Percentiles rank a stretch among this genome's conserved stretches.
These are phyloP conservation scores for Gliomastix tumulicola DNA, from an alignment of 2,329 filamentous ascomycete species.

Conservation along the genomic window DNA sequence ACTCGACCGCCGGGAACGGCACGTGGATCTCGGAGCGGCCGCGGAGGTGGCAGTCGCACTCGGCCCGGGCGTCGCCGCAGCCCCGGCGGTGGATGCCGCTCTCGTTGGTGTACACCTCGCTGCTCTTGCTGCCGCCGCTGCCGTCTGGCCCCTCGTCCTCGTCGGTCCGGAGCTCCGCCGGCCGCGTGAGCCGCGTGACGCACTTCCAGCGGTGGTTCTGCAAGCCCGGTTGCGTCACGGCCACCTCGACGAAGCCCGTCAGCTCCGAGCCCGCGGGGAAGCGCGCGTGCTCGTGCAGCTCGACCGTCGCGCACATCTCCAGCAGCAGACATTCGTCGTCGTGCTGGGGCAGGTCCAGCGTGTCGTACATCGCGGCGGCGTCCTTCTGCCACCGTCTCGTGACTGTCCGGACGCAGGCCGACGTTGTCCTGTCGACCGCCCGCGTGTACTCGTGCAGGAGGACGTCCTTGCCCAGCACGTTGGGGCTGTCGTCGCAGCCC, in stretches of 20 bases:
- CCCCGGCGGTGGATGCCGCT: constrained; percentile 45
- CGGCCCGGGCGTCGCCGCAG: constrained; percentile 37
- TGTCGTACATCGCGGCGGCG: constrained; percentile 48
- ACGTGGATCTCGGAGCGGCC: constrained; percentile 44
- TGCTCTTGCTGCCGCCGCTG: no score
- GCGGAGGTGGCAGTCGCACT: constrained; percentile 44
- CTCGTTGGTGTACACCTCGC: constrained; percentile 40
- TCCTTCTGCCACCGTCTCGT: constrained; percentile 49
- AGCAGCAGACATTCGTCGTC: constrained; percentile 49
- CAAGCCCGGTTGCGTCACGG: constrained; percentile 44
- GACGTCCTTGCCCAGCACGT: constrained; percentile 43
- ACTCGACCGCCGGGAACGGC: constrained; percentile 50
- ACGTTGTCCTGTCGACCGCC: constrained; percentile 45
- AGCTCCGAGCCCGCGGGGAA: constrained; percentile 55
- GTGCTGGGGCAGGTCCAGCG: constrained; percentile 38
- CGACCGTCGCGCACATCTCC: constrained; percentile 55
- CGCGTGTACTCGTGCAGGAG: constrained; percentile 54
- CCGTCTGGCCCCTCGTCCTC: constrained; percentile 13
- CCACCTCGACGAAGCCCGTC: constrained; percentile 52
- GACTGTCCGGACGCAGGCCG: constrained; percentile 46
- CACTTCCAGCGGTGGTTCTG: constrained; percentile 55
- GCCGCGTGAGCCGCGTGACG: constrained; percentile 50
- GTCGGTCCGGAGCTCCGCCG: constrained; percentile 44
- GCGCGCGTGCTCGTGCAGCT: constrained; percentile 48
- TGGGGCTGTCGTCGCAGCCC: constrained; percentile 42